Conservation (phyloP, 257 asterid genomes). For the Solanum sitiens region DNA sequence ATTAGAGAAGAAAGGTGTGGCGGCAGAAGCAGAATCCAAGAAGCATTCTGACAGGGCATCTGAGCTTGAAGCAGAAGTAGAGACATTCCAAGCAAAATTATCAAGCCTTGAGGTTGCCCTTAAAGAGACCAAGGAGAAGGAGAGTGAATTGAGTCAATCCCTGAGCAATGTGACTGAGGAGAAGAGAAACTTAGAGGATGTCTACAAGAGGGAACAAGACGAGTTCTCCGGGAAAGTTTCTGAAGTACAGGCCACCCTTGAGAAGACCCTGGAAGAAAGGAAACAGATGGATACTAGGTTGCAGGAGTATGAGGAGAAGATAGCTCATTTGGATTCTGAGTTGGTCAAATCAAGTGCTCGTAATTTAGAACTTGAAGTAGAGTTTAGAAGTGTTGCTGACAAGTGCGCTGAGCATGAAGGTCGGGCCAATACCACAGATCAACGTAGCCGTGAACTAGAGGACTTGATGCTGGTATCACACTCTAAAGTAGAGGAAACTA, state of each 20-base stretch:
- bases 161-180: slow-evolving; percentile 43
- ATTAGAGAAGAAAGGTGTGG: slow-evolving; percentile 43
- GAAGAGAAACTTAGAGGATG: slow-evolving; percentile 46
- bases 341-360: slow-evolving; percentile 31
- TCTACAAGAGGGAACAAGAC: slow-evolving; percentile 7
- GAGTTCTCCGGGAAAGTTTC: slow-evolving; percentile 45
- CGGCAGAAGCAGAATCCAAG: slow-evolving; percentile 39
- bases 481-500: slow-evolving; percentile 52
- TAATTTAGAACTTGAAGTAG: slow-evolving; percentile 59
- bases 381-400: slow-evolving; percentile 35
- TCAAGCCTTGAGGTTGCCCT: slow-evolving; percentile 59
- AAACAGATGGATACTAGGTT: slow-evolving; percentile 29
- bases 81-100: slow-evolving; percentile 46
- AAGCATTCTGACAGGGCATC: slow-evolving; percentile 33
- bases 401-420: slow-evolving; percentile 63
- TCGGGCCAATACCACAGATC: slow-evolving; percentile 41
- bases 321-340: slow-evolving; percentile 41
- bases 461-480: slow-evolving; percentile 53
- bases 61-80: slow-evolving; percentile 60
- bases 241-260: slow-evolving; percentile 32
- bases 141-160: slow-evolving; percentile 38
- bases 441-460: slow-evolving; percentile 74
- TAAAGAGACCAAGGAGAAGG: slow-evolving; percentile 51
- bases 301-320: slow-evolving; percentile 45
- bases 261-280: slow-evolving; percentile 48